Conservation (phyloP, 768 basidiomycete genomes). For the Mycena vitilis region DNA sequence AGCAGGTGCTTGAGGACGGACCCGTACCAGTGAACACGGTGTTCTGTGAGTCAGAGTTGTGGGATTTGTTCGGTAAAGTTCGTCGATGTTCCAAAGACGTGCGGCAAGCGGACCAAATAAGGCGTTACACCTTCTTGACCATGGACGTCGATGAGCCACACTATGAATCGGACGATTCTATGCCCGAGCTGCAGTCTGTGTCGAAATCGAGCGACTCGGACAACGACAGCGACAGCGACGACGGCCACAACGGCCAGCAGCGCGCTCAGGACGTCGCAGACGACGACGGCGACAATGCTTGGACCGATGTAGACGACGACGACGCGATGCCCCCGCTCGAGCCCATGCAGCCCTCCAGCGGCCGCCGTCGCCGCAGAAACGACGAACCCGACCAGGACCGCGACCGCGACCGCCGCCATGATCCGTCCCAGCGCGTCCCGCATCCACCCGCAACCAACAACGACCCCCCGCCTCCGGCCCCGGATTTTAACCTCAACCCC, state of each 20-base stretch:
- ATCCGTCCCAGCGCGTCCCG: slow-evolving; percentile 68
- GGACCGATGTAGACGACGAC: slow-evolving; percentile 46
- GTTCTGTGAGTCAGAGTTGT: neutral
- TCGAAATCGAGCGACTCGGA: slow-evolving; percentile 51
- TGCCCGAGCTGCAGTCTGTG: slow-evolving; percentile 56
- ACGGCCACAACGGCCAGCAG: neutral
- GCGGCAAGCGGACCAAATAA: neutral
- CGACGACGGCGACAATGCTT: slow-evolving; percentile 43
- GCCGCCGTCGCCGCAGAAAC: slow-evolving; percentile 26
- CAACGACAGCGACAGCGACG: slow-evolving; percentile 40
- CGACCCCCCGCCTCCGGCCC: neutral
- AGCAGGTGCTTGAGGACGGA: too few relatives aligned
- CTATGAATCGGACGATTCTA: slow-evolving; percentile 49
- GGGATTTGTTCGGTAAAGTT: neutral
- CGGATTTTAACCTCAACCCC: neutral
- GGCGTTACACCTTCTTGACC: neutral
- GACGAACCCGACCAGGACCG: slow-evolving; percentile 72
- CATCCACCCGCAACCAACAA: neutral
- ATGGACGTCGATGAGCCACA: slow-evolving; percentile 23
- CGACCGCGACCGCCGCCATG: slow-evolving; percentile 72
- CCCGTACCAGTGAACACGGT: neutral
- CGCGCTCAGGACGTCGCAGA: slow-evolving; percentile 35
- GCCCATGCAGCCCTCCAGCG: slow-evolving; percentile 35
- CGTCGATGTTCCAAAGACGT: neutral
- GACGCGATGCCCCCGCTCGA: slow-evolving; percentile 44